Base-by-base conservation (phyloP, 768 basidiomycete species). In the Porphyrellus cyaneotinctus region DNA sequence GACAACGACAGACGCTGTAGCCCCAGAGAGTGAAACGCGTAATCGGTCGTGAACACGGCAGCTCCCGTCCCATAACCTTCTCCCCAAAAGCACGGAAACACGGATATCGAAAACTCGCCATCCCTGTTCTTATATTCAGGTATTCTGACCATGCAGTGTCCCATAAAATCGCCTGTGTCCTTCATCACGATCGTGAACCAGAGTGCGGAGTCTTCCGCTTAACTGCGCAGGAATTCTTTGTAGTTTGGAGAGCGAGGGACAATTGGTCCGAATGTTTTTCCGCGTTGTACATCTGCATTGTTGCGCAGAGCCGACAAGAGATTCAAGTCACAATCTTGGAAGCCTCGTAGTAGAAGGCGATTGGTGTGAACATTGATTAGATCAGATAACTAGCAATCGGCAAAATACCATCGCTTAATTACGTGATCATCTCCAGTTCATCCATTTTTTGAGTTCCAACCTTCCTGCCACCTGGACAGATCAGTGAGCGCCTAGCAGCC, bases 11-110 rank as follows among this genome's bases (percentile, higher is more conserved):
- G 59, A 2, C 74, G 72, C 41, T 74, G 70, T 43, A 74, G 51
- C n/a, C 62, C 67, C 20, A 76, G 49, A 22, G 64, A 58, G 30
- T 54, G 58, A 42, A 77, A 75, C 2, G 64, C 67, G 52, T 74
- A 56, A 41, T 70, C 68, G 4, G 72, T 62, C 26, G 72, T 61
- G 56, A 72, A 76, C 10, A 49, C 59, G 26, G 65, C 60, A 7
- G 68, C 62, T 46, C 74, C 72, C 42, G 60, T 65, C 15, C 70
- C 72, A 38, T 69, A 74, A 2, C 72, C 73, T 30, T 65, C 66
- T 3, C 63, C 59, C 69, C 69, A 72, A 33, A 66, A 66, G 28
- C 59, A 36, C 8, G 49, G 38, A 14, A 31, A 47, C 13, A 72
- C 17, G 13, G 58, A 57, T 43, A 69, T 65, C 11, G 60, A 56